phyloP scores from a whole-genome alignment of 129 eudicot genomes.

The Kitagawia praeruptora region DNA sequence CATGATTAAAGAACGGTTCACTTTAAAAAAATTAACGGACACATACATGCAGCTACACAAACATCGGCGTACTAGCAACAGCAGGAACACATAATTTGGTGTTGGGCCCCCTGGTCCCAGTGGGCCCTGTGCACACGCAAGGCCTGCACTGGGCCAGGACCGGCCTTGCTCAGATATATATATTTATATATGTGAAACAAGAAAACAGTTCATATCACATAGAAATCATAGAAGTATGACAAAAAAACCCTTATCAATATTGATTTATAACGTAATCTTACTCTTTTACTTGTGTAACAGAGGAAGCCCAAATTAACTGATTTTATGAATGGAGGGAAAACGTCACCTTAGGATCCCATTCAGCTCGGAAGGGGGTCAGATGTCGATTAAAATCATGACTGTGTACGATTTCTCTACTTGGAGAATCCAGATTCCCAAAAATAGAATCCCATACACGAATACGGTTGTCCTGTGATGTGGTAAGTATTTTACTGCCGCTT shows the following conservation, averaged over 20 bases:
- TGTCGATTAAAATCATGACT: constrained; percentile 96
- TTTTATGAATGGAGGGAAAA: not conserved
- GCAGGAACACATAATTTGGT: too few relatives aligned
- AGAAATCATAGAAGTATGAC: not conserved
- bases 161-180: too few relatives aligned
- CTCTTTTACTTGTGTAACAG: not conserved
- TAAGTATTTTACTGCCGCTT: constrained; percentile 92
- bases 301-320: not conserved
- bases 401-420: constrained; percentile 96
- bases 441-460: constrained; percentile 94
- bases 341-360: constrained; percentile 98
- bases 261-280: not conserved
- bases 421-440: constrained; percentile 65
- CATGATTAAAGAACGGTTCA: too few relatives aligned
- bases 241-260: not conserved
- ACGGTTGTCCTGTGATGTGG: constrained; percentile 92
- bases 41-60: too few relatives aligned
- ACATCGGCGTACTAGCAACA: too few relatives aligned
- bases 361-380: constrained; percentile 92
- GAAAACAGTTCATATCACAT: not conserved
- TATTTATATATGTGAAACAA: not conserved
- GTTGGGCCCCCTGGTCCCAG: too few relatives aligned
- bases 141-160: too few relatives aligned
- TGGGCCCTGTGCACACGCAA: too few relatives aligned
- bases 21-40: too few relatives aligned